Conservation (phyloP, 345 rosid genomes). For the Pistacia vera region DNA sequence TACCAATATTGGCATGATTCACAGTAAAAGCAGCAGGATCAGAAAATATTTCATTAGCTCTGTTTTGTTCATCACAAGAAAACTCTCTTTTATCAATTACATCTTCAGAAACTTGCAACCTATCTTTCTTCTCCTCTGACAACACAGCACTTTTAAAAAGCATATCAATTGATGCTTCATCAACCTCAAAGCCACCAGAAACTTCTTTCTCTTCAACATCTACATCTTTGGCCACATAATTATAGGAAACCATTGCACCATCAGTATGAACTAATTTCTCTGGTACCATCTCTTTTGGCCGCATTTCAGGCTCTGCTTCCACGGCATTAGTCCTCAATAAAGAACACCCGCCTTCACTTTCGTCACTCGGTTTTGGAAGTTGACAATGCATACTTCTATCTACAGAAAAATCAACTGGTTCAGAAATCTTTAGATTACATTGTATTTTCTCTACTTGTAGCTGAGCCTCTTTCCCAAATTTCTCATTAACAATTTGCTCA, state of each 20-base stretch:
- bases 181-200: slow-evolving; percentile 38
- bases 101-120: slow-evolving; percentile 30
- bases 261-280: slow-evolving; percentile 27
- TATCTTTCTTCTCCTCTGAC: slow-evolving; percentile 28
- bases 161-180: slow-evolving; percentile 25
- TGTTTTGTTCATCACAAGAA: slow-evolving; percentile 20
- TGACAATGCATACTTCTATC: slow-evolving; percentile 21
- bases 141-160: slow-evolving; percentile 27
- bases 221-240: slow-evolving; percentile 37
- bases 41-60: slow-evolving; percentile 18
- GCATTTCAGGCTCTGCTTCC: slow-evolving; percentile 25
- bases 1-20: not conserved
- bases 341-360: slow-evolving; percentile 15
- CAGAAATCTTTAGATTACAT: slow-evolving; percentile 20
- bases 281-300: slow-evolving; percentile 36
- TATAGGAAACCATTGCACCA: slow-evolving; percentile 19
- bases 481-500: slow-evolving; percentile 24
- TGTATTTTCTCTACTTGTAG: slow-evolving; percentile 26
- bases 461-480: slow-evolving; percentile 19
- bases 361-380: slow-evolving; percentile 26
- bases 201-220: slow-evolving; percentile 66
- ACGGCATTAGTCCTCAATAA: slow-evolving; percentile 4
- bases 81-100: slow-evolving; percentile 21
- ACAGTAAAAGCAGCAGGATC: slow-evolving; percentile 13
- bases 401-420: slow-evolving; percentile 13